Base-by-base conservation (phyloP, 192 early-diverging fungal genomes). In the Dispira simplex region DNA sequence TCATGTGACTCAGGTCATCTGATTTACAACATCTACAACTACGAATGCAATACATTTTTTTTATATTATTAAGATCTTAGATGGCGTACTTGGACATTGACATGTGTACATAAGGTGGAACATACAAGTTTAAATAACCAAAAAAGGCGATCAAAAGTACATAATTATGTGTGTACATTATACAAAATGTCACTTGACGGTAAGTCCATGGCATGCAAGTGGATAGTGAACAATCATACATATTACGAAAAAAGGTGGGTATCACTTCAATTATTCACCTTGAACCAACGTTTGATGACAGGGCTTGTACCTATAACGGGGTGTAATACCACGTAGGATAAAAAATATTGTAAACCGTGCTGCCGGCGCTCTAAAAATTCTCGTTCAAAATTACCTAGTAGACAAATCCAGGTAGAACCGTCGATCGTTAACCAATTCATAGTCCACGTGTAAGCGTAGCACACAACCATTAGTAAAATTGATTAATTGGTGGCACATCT, bases 231-330 rank as follows among this genome's bases (percentile, higher is more conserved):
- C n/a, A n/a, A n/a, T n/a, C n/a, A n/a, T n/a, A n/a, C n/a, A n/a
- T n/a, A n/a, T n/a, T n/a, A n/a, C n/a, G n/a, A n/a, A n/a, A n/a
- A n/a, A n/a, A n/a, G n/a, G n/a, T n/a, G n/a, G n/a, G n/a, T n/a
- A n/a, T n/a, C n/a, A n/a, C n/a, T n/a, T 11, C 46, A 18, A 18
- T 47, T 47, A 18, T 11, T 11, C 46, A 54, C 64, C 26, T 71
- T 65, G 16, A 76, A 51, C 75, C 75, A 76, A 46, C 69, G 68
- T 51, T 46, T 63, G 44, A 77, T 68, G 32, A 71, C 47, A 2
- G 65, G 57, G 59, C 75, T 77, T n/a, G 72, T 68, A 0, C 75
- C 75, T 56, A 77, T 77, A n/a, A 73, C 71, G 10, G 75, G 75
- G 56, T 77, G 75, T 8, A 77, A 48, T 64, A 77, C 71, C 16